phyloP scores from a whole-genome alignment of 257 asterid species.

The Solanum medicagineum region DNA sequence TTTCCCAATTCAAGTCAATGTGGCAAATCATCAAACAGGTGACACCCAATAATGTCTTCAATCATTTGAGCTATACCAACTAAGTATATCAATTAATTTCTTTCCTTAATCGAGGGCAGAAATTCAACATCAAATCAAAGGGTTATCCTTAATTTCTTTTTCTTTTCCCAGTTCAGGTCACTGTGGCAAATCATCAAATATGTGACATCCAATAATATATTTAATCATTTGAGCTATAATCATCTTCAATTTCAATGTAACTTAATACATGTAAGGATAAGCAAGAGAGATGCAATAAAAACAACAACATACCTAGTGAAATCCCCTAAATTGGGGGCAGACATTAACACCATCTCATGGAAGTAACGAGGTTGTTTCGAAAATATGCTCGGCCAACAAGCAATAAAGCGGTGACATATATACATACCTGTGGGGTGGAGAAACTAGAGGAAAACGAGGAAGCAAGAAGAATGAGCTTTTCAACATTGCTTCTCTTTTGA shows the following conservation, averaged over 20 bases:
- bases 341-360: not conserved
- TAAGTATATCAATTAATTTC: not conserved
- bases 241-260: not conserved
- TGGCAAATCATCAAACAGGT: not conserved
- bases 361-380: not conserved
- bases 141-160: not conserved
- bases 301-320: not conserved
- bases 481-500: constrained; percentile 18
- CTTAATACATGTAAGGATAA: not conserved
- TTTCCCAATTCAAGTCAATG: not conserved
- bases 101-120: not conserved
- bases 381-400: not conserved
- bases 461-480: constrained; percentile 18
- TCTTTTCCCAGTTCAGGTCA: not conserved
- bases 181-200: not conserved
- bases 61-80: not conserved
- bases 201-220: not conserved
- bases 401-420: not conserved
- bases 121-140: not conserved
- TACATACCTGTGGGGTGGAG: constrained; percentile 20
- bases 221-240: not conserved
- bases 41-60: not conserved
- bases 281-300: not conserved
- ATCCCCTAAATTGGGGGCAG: not conserved
- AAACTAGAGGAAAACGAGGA: constrained; percentile 16